phyloP scores from a whole-genome alignment of 345 rosid species.

The Pseudoturritis turrita region DNA sequence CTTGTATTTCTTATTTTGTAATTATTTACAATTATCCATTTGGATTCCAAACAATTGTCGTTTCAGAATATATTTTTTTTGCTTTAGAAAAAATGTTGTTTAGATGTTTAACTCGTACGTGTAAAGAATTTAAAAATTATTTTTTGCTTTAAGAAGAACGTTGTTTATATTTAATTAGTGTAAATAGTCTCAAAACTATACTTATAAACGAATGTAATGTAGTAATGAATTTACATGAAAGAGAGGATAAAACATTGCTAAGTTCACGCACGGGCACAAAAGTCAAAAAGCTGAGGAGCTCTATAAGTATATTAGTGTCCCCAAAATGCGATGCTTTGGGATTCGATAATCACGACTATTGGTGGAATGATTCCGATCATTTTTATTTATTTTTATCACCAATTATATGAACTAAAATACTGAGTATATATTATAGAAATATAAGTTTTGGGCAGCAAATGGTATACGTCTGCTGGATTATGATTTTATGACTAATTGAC shows the following conservation, averaged over 20 bases:
- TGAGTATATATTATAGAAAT: neutral
- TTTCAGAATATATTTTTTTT: neutral
- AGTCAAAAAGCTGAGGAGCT: conserved; percentile 32
- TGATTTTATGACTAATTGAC: neutral
- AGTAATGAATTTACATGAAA: neutral
- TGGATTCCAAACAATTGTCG: neutral
- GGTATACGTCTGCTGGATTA: neutral
- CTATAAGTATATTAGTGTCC: conserved; percentile 9
- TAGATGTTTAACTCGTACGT: no score
- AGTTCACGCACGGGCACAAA: conserved; percentile 33
- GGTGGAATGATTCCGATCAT: conserved; percentile 23
- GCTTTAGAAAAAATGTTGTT: neutral
- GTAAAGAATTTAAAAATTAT: no score
- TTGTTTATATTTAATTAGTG: neutral
- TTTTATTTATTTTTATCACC: neutral
- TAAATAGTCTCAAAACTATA: neutral
- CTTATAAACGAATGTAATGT: neutral
- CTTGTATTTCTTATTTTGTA: neutral
- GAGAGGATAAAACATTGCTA: neutral
- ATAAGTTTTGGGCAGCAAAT: neutral
- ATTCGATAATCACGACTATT: conserved; percentile 28
- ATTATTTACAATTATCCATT: neutral
- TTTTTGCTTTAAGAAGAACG: neutral
- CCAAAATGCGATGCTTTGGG: conserved; percentile 33
- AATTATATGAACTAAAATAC: neutral